These are phyloP conservation scores for Baeospora myosura DNA, from an alignment of 1,284 basidiomycete species.

Conservation along the genomic window DNA sequence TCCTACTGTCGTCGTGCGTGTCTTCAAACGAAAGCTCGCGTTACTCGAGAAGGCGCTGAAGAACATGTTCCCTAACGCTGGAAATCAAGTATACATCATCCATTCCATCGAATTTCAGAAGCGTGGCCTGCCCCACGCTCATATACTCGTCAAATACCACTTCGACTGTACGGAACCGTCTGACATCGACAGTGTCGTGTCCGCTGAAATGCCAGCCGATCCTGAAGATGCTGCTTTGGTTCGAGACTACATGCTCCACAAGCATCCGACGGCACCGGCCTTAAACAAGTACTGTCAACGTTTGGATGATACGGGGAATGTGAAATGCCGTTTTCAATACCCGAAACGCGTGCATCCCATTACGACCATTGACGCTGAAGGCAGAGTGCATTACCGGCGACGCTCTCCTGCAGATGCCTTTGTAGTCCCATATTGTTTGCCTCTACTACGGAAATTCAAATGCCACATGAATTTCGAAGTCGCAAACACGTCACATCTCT, in stretches of 20 bases:
- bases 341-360: too few species aligned
- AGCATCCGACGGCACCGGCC: constrained; percentile 15
- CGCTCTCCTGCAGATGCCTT: too few species aligned
- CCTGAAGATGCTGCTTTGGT: constrained; percentile 18
- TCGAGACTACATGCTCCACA: constrained; percentile 23
- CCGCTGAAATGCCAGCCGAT: constrained; percentile 24
- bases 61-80: constrained; percentile 19
- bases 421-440: too few species aligned
- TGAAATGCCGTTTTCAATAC: too few species aligned
- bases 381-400: too few species aligned
- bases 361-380: too few species aligned
- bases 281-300: too few species aligned
- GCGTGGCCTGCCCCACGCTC: constrained; percentile 30
- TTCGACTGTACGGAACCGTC: constrained; percentile 2
- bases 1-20: constrained; percentile 27
- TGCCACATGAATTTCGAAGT: too few species aligned
- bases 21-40: constrained; percentile 24
- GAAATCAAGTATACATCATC: constrained; percentile 20
- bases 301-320: too few species aligned
- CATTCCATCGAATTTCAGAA: constrained; percentile 33
- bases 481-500: too few species aligned
- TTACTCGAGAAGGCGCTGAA: constrained; percentile 18
- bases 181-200: constrained; percentile 25
- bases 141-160: constrained; percentile 25
- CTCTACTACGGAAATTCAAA: too few species aligned